Percentiles rank a stretch among this genome's conserved stretches.
Conservation (phyloP, 306 rosid genomes). For the Cyamopsis tetragonoloba region DNA sequence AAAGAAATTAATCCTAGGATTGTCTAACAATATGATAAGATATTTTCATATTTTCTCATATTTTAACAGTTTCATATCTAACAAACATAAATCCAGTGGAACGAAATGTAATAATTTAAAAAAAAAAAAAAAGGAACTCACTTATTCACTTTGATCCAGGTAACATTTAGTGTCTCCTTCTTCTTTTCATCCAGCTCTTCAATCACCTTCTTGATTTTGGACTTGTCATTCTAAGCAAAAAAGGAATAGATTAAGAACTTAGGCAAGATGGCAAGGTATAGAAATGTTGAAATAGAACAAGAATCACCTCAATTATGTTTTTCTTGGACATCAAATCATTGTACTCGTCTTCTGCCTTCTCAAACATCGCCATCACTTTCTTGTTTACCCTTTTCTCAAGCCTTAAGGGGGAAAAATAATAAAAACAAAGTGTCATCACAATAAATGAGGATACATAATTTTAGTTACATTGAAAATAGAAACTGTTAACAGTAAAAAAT, state of each 20-base stretch:
- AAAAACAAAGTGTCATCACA: slow-evolving; percentile 18
- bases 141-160: slow-evolving; percentile 93
- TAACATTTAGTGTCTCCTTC: slow-evolving; percentile 87
- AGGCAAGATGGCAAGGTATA: slow-evolving; percentile 16
- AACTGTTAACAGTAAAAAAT: slow-evolving; percentile 1
- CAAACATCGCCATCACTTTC: slow-evolving; percentile 99
- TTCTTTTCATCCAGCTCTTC: slow-evolving; percentile 98
- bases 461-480: not conserved
- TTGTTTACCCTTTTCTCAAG: slow-evolving; percentile 99
- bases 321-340: slow-evolving; percentile 90
- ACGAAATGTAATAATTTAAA: slow-evolving; percentile 6
- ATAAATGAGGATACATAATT: slow-evolving; percentile 10
- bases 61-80: too few species aligned
- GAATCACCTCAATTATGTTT: slow-evolving; percentile 88
- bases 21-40: too few species aligned
- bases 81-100: slow-evolving; percentile 13
- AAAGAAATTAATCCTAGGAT: too few species aligned
- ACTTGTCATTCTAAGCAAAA: slow-evolving; percentile 74
- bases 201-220: slow-evolving; percentile 92
- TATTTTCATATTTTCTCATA: too few species aligned
- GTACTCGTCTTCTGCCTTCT: slow-evolving; percentile 99
- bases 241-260: slow-evolving; percentile 31
- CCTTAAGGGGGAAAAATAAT: slow-evolving; percentile 37
- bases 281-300: not conserved
- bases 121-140: slow-evolving; percentile 26